Conservation (phyloP, 2,329 filamentous ascomycete species). For the Monosporascus ibericus region DNA sequence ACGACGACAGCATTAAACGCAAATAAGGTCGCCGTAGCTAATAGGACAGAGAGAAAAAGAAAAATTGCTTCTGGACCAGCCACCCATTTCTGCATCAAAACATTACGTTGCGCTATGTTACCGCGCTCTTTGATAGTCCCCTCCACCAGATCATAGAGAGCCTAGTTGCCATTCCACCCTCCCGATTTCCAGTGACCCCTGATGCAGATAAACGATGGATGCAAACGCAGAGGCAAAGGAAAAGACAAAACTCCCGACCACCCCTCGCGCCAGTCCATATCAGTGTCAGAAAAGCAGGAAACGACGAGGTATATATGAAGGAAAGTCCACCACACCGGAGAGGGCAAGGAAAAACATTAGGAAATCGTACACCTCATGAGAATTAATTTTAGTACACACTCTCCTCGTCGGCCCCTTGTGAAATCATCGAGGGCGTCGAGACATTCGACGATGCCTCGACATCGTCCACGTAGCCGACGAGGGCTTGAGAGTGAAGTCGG, state of each 20-base stretch:
- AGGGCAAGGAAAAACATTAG: slow-evolving; percentile 30
- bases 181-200: slow-evolving; percentile 26
- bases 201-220: slow-evolving; percentile 27
- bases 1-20: slow-evolving; percentile 32
- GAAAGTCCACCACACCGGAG: slow-evolving; percentile 27
- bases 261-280: slow-evolving; percentile 24
- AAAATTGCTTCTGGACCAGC: slow-evolving; percentile 32
- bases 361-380: slow-evolving; percentile 47
- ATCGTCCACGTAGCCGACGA: slow-evolving; percentile 90
- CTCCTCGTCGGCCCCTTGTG: slow-evolving; percentile 64
- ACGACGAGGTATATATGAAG: slow-evolving; percentile 41
- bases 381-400: slow-evolving; percentile 59
- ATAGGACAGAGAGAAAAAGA: slow-evolving; percentile 40
- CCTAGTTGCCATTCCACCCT: slow-evolving; percentile 24
- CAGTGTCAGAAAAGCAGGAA: slow-evolving; percentile 24
- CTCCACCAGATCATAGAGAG: slow-evolving; percentile 24
- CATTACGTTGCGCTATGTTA: slow-evolving; percentile 27
- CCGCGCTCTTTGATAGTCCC: slow-evolving; percentile 19
- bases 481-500: slow-evolving; percentile 90
- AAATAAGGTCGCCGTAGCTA: slow-evolving; percentile 39
- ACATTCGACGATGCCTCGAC: slow-evolving; percentile 63
- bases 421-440: slow-evolving; percentile 66
- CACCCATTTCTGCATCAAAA: slow-evolving; percentile 30
- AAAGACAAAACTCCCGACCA: slow-evolving; percentile 23
- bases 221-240: slow-evolving; percentile 23